Evolutionary conservation across 176 grass and related monocot species (phyloP), one percentile per base, ranked within the genome.

Genomic region (Carex parvula): DNA sequence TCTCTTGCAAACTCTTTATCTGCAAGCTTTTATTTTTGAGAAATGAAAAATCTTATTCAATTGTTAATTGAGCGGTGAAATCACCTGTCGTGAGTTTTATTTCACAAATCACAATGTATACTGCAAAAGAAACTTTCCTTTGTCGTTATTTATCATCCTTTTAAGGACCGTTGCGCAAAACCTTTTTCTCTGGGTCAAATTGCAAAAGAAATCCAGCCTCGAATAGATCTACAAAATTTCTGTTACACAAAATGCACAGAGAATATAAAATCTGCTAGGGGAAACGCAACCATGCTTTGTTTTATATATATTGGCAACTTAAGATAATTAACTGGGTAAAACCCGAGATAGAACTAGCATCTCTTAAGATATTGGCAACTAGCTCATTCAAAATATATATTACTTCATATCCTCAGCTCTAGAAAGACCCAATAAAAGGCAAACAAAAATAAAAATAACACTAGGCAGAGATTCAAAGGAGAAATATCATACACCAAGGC

Each of bases 401-500:
- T 78, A 78, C 73, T 33, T 32, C 12, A 33, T 57, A 14, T 17
- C 54, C 21, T 54, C 71, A 17, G 20, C n/a, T 53, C 70, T 52
- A 24, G 18, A 26, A 33, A 30, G 24, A 77, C 50, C 50, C 24
- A 77, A 18, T 2, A 52, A 54, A 54, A 54, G 4, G 18, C 18
- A 13, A 46, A 22, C 12, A 16, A 17, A 37, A 37, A 16, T 9
- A 39, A 12, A 72, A 13, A 72, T 21, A 46, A 20, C 69, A 73
- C n/a, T 22, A 24, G 20, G 70, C 11, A n/a, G 2, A 74, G 41
- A 52, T 74, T 16, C 35, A 22, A 12, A 32, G 35, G 57, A 52
- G 33, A 33, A 30, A 64, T 42, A 79, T 53, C 62, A 20, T 81
- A 91, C 88, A 91, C 84, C 46, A 50, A 89, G 80, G 68, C 84